Percentiles rank a stretch among this genome's conserved stretches.
phyloP scores from a whole-genome alignment of 441 rosid species.

The Gossypium davidsonii region DNA sequence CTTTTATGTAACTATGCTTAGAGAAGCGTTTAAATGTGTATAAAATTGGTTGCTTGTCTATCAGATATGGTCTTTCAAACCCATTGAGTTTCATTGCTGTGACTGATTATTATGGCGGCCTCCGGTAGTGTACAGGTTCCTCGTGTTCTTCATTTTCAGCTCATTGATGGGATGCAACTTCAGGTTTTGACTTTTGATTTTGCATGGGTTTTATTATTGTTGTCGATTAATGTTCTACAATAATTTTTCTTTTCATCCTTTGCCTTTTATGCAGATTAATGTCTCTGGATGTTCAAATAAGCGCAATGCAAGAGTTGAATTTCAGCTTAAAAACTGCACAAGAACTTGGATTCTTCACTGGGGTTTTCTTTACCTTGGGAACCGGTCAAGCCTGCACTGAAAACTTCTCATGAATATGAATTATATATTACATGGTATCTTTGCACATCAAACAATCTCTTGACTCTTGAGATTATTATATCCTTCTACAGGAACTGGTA shows the following conservation, averaged over 20 bases:
- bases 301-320: conserved; percentile 50
- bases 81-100: background rate
- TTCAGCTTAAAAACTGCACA: conserved; percentile 49
- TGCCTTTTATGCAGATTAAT: conserved; percentile 31
- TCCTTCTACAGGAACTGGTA: conserved; percentile 44
- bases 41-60: conserved; percentile 5
- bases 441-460: background rate
- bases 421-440: background rate
- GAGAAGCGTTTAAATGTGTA: background rate
- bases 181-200: conserved; percentile 32
- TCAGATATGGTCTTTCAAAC: background rate
- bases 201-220: background rate
- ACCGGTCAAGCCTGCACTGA: conserved; percentile 32
- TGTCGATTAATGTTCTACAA: conserved; percentile 1
- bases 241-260: conserved; percentile 1
- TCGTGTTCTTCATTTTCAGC: conserved; percentile 41
- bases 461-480: conserved; percentile 3
- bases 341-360: conserved; percentile 62
- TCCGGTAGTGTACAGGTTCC: conserved; percentile 21
- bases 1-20: conserved; percentile 3
- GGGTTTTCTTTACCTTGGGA: conserved; percentile 54
- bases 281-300: conserved; percentile 40
- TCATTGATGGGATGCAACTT: conserved; percentile 57
- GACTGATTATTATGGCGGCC: conserved; percentile 43
- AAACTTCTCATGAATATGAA: background rate